phyloP scores from a whole-genome alignment of 2,329 filamentous ascomycete genomes.

The Cylindrodendrum hubeiense region DNA sequence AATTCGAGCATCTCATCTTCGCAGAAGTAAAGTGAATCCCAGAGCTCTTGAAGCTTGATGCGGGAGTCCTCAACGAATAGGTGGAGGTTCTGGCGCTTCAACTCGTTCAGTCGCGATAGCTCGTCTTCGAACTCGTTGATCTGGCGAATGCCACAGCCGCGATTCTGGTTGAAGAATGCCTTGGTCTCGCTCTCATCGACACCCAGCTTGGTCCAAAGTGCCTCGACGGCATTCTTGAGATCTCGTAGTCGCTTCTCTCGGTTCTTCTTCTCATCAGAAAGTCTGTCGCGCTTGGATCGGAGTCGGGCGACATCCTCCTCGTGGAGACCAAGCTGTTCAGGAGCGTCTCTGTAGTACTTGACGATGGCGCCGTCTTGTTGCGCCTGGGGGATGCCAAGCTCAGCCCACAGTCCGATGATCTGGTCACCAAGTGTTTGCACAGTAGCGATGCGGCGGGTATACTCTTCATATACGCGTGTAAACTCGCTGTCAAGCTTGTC shows the following conservation, averaged over 20 bases:
- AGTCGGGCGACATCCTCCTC: constrained; percentile 85
- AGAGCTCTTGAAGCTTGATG: constrained; percentile 90
- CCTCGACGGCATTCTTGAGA: constrained; percentile 82
- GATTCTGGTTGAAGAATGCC: constrained; percentile 86
- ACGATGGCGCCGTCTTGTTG: constrained; percentile 92
- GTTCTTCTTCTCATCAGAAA: constrained; percentile 88
- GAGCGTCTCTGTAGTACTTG: constrained; percentile 88
- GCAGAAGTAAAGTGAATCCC: constrained; percentile 93
- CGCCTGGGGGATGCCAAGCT: constrained; percentile 92
- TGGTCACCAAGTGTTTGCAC: constrained; percentile 84
- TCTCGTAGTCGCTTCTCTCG: constrained; percentile 84
- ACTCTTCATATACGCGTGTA: constrained; percentile 95
- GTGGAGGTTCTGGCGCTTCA: constrained; percentile 95
- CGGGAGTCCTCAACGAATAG: constrained; percentile 96
- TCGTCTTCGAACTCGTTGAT: constrained; percentile 98
- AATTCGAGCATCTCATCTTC: constrained; percentile 99
- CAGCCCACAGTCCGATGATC: constrained; percentile 95
- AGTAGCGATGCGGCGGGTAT: constrained; percentile 82
- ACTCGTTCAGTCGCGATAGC: constrained; percentile 84
- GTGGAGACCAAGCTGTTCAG: constrained; percentile 93
- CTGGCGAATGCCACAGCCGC: constrained; percentile 89
- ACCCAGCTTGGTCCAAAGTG: constrained; percentile 88
- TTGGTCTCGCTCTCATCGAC: constrained; percentile 87
- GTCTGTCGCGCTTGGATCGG: constrained; percentile 80
- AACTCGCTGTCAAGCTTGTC: constrained; percentile 91